These are phyloP conservation scores for Chrysoporthe cubensis DNA, from an alignment of 2,329 filamentous ascomycete genomes.

Conservation along the genomic window DNA sequence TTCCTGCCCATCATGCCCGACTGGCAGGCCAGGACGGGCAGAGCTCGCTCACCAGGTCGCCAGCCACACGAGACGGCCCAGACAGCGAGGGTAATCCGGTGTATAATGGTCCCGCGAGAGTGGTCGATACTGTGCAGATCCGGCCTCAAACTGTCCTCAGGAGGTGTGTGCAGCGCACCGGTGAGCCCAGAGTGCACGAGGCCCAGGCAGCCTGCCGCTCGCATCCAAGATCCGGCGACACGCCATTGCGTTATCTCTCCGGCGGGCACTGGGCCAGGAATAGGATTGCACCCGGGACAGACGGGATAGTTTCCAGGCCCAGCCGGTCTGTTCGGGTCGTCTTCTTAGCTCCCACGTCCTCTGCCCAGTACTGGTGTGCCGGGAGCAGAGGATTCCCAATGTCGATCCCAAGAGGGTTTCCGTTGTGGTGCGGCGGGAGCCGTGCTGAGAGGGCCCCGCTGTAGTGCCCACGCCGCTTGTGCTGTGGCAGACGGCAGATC, in stretches of 20 bases:
- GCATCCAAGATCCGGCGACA: constrained; percentile 5
- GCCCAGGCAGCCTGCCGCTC: constrained; percentile 12
- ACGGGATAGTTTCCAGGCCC: neutral
- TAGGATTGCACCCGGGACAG: neutral
- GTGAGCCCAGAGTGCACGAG: neutral
- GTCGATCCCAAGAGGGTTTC: neutral
- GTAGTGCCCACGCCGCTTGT: neutral
- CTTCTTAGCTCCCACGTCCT: neutral
- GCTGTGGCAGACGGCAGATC: neutral
- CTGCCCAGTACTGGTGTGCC: neutral
- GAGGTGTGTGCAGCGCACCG: neutral
- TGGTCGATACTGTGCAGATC: neutral
- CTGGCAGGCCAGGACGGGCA: too few species aligned
- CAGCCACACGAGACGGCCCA: neutral
- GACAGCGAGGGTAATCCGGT: neutral
- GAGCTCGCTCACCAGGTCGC: too few species aligned
- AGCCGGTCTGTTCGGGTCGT: neutral
- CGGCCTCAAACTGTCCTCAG: neutral
- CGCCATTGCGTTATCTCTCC: constrained; percentile 7
- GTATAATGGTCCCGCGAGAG: neutral
- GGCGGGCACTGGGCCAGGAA: neutral
- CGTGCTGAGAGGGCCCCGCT: constrained; percentile 3
- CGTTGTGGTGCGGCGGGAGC: neutral
- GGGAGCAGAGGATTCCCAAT: neutral
- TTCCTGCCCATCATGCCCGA: neutral